Evolutionary conservation across 495 filamentous ascomycete genomes (phyloP), one percentile per base, ranked within the genome.

Genomic region (Hyaloscypha hepaticicola): DNA sequence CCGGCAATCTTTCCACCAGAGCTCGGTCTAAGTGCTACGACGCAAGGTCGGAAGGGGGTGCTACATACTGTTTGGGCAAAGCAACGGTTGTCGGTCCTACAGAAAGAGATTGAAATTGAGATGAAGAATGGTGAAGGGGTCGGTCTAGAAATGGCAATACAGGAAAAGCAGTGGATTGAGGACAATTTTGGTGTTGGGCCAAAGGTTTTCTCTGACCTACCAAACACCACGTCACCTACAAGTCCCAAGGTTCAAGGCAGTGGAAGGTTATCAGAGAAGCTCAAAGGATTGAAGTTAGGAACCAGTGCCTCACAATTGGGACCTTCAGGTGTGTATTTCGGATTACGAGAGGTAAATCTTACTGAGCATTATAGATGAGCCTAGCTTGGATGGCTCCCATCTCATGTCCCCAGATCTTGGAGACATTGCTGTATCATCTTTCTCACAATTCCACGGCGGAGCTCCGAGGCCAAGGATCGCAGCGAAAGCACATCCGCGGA

Each of bases 51-150:
- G 71, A 88, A 90, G 55, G 91, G 91, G 9, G 90, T 93, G 3
- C 74, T 94, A 63, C 91, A 94, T 71, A 93, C 90, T 9, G 85
- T 90, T 59, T 96, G 90, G 89, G 91, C 86, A 25, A 90, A 90
- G 79, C 87, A 89, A 73, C 80, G 90, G 19, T 77, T 94, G 25
- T 85, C 83, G 25, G 86, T 88, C 26, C 76, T 93, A 19, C 83
- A 90, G n/a, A 77, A 80, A 29, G 90, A 96, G 76, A 91, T 94
- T 60, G 80, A 72, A 0, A 72, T 75, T 3, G 87, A 90, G 72
- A 82, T 84, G 67, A 80, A 76, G 27, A 94, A 94, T 72, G 83
- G 80, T 28, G 91, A 93, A 72, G 87, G 90, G 31, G 83, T 96
- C 25, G 91, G 88, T 4, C 76, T 93, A 53, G 85, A 89, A 67